Conservation (phyloP, 2,329 filamentous ascomycete genomes). For the Phialophora expanda region DNA sequence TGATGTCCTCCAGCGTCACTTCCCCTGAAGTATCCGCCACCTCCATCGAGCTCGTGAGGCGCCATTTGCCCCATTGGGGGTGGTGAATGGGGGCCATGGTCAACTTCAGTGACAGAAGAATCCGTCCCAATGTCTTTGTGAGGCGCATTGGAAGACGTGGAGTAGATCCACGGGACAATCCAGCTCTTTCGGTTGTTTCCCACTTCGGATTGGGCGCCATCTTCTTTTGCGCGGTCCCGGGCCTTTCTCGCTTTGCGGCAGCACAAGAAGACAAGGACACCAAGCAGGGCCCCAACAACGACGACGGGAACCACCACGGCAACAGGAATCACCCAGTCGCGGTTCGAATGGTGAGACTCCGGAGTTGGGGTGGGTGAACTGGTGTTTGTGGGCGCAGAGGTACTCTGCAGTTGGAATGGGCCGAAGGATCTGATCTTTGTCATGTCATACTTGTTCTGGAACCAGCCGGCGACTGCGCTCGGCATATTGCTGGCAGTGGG, state of each 20-base stretch:
- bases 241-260: slow-evolving; percentile 45
- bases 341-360: slow-evolving; percentile 1
- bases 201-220: background rate
- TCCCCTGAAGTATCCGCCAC: slow-evolving; percentile 18
- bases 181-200: slow-evolving; percentile 13
- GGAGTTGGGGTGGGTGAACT: slow-evolving; percentile 1
- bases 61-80: background rate
- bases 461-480: slow-evolving; percentile 50
- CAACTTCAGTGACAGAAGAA: slow-evolving; percentile 27
- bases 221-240: slow-evolving; percentile 1
- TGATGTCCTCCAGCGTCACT: background rate
- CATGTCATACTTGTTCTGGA: slow-evolving; percentile 64
- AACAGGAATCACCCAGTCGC: slow-evolving; percentile 59
- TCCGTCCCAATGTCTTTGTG: slow-evolving; percentile 28
- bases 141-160: slow-evolving; percentile 8
- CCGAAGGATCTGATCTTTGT: slow-evolving; percentile 63
- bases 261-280: slow-evolving; percentile 60
- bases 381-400: background rate
- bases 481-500: slow-evolving; percentile 31
- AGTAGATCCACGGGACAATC: slow-evolving; percentile 24
- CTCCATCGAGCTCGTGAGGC: slow-evolving; percentile 19
- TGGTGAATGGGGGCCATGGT: slow-evolving; percentile 15
- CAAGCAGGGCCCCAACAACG: slow-evolving; percentile 59
- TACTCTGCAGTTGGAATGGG: slow-evolving; percentile 51
- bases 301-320: slow-evolving; percentile 66